Evolutionary conservation across 805 yeast species (phyloP), one percentile per base, ranked within the genome.

Genomic region (Suhomyces sp.): DNA sequence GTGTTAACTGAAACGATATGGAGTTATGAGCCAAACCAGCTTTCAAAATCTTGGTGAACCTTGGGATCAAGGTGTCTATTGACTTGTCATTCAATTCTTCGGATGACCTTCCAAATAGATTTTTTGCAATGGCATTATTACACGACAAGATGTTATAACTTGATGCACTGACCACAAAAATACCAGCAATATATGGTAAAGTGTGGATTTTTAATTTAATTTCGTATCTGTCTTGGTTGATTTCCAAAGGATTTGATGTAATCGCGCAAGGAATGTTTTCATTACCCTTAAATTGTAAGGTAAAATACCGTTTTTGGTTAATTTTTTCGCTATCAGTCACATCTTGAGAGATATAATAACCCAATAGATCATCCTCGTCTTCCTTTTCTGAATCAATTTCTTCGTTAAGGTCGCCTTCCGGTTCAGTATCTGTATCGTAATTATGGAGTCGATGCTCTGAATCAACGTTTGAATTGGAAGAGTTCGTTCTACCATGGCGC

Each of bases 171-270:
- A 88, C 65, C 9, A 86, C 80, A 50, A 88, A 80, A 18, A 86
- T 76, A 25, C 96, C 96, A 1, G 95, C 93, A 47, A 87, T 84
- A 57, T 86, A 85, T 0, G 95, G 95, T 48, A 87, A 59, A 4
- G 90, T 71, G 51, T 84, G 90, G 13, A 87, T 71, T 45, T 83
- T 81, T 36, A 86, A 53, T 49, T 82, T 76, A 14, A 80, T 54
- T 39, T 67, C 68, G 20, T 46, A 44, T 5, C 34, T 53, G 11
- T 68, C 63, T 24, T 65, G 70, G 33, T 71, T 68, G n/a, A 51
- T 50, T 33, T 77, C 77, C 15, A 81, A 49, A 0, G 79, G 76
- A 20, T 74, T 75, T 1, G 85, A 75, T 0, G 87, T 74, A 4
- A 81, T 71, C 1, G 93, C 93, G 65, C 90, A 82, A 0, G 95